phyloP scores from a whole-genome alignment of 345 rosid species.

The Leavenworthia alabamica region DNA sequence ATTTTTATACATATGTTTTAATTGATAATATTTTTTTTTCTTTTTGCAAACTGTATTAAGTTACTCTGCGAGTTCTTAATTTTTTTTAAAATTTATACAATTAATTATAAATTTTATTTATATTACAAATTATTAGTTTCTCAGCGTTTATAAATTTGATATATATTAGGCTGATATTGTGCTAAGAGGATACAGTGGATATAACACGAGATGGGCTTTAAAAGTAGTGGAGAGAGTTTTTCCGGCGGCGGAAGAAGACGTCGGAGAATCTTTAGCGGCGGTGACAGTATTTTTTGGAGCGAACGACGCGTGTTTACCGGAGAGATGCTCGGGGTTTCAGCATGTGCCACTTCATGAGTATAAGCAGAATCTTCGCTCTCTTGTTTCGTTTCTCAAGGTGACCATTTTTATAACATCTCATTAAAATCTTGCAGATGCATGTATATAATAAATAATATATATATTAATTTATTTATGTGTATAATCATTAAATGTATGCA shows the following conservation, averaged over 20 bases:
- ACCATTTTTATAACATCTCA: neutral
- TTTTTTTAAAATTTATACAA: no score
- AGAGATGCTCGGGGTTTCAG: conserved; percentile 70
- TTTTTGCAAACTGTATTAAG: neutral
- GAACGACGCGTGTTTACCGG: conserved; percentile 79
- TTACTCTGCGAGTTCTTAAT: no score
- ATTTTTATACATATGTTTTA: neutral
- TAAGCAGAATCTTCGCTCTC: conserved; percentile 55
- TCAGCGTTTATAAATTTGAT: no score
- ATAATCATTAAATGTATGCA: neutral
- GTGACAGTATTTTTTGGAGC: conserved; percentile 89
- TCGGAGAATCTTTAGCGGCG: conserved; percentile 39
- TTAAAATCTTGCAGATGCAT: conserved; percentile 9
- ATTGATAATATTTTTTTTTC: neutral
- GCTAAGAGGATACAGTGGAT: conserved; percentile 77
- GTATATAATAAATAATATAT: neutral
- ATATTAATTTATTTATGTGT: neutral
- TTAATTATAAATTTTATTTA: no score
- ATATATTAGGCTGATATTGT: conserved; percentile 55
- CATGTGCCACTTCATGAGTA: conserved; percentile 83
- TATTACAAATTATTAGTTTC: no score
- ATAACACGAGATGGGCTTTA: conserved; percentile 81
- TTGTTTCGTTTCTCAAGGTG: conserved; percentile 71
- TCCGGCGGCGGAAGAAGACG: conserved; percentile 32
- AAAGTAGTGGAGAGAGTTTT: conserved; percentile 56